Percentiles rank a stretch among this genome's conserved stretches.
These are phyloP conservation scores for Tulasnella sp. DNA, from an alignment of 768 basidiomycete genomes.

Conservation along the genomic window DNA sequence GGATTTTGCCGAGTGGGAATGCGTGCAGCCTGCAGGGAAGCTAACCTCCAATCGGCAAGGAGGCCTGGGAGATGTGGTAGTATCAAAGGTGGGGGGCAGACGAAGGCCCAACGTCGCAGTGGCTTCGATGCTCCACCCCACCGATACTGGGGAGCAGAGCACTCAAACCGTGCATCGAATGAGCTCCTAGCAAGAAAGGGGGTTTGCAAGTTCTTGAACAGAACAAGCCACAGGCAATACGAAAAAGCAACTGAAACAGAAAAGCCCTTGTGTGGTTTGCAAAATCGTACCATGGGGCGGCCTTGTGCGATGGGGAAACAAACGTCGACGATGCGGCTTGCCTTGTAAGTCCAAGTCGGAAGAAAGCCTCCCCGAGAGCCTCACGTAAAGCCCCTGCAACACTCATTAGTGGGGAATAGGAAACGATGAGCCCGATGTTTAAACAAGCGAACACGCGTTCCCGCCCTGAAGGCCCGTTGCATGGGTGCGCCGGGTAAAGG, in stretches of 20 bases:
- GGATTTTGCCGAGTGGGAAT: conserved; percentile 20
- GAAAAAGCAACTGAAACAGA: not conserved
- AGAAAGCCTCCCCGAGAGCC: conserved; percentile 2
- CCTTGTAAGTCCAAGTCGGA: not conserved
- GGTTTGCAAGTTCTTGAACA: not conserved
- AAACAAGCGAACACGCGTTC: conserved; percentile 19
- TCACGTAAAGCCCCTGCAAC: conserved; percentile 16
- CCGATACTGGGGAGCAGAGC: not conserved
- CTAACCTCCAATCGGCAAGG: conserved; percentile 13
- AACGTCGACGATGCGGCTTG: conserved; percentile 2
- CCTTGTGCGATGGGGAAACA: not conserved
- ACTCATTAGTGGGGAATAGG: conserved; percentile 15
- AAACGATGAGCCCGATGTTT: conserved; percentile 11
- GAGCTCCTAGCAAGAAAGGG: conserved; percentile 1
- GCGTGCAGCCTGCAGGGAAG: conserved; percentile 7
- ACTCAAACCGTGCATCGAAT: not conserved
- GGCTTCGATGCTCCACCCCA: conserved; percentile 1
- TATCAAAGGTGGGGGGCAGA: conserved; percentile 8
- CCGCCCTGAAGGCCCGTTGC: conserved; percentile 14
- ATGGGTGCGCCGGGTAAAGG: conserved; percentile 6
- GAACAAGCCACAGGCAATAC: not conserved
- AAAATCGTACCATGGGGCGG: not conserved
- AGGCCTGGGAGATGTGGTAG: not conserved
- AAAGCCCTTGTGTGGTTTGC: not conserved
- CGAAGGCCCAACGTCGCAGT: conserved; percentile 5